Conservation (phyloP, 768 basidiomycete species). For the Leucosporidium creatinivorum region DNA sequence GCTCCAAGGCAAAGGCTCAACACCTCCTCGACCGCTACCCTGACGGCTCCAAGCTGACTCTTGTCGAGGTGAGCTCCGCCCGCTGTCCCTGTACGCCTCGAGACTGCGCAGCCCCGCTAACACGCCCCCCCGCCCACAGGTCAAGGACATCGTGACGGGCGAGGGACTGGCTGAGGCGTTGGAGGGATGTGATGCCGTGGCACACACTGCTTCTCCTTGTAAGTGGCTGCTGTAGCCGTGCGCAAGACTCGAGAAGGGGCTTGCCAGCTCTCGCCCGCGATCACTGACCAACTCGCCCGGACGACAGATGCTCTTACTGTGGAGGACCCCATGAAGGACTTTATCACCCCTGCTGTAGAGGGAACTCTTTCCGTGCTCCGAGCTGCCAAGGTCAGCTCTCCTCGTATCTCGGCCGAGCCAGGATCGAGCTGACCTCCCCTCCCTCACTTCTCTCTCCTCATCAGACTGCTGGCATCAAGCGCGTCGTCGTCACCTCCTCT, state of each 20-base stretch:
- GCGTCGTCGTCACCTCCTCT: slow-evolving; percentile 34
- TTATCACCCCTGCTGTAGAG: slow-evolving; percentile 35
- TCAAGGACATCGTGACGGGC: slow-evolving; percentile 24
- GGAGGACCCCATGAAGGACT: slow-evolving; percentile 26
- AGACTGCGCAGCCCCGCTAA: too few species aligned
- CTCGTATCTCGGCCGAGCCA: neutral
- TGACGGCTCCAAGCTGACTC: slow-evolving; percentile 3
- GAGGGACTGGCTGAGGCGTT: slow-evolving; percentile 21
- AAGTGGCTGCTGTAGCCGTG: neutral
- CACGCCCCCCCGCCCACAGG: neutral
- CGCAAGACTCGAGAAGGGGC: neutral
- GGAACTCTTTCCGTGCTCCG: slow-evolving; percentile 33
- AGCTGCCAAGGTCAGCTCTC: slow-evolving; percentile 17
- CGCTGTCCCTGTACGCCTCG: too few species aligned
- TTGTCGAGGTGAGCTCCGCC: slow-evolving; percentile 7
- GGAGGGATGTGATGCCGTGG: slow-evolving; percentile 17
- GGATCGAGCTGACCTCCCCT: too few species aligned
- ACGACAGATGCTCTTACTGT: slow-evolving; percentile 12
- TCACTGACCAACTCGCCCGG: neutral
- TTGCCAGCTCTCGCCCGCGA: neutral
- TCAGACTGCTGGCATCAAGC: slow-evolving; percentile 22
- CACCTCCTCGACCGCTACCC: slow-evolving; percentile 17
- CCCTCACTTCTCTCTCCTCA: too few species aligned
- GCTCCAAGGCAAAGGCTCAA: slow-evolving; percentile 1
- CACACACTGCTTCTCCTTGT: slow-evolving; percentile 28